phyloP scores from a whole-genome alignment of 2,329 filamentous ascomycete genomes.

The Niveomyces coronatus region DNA sequence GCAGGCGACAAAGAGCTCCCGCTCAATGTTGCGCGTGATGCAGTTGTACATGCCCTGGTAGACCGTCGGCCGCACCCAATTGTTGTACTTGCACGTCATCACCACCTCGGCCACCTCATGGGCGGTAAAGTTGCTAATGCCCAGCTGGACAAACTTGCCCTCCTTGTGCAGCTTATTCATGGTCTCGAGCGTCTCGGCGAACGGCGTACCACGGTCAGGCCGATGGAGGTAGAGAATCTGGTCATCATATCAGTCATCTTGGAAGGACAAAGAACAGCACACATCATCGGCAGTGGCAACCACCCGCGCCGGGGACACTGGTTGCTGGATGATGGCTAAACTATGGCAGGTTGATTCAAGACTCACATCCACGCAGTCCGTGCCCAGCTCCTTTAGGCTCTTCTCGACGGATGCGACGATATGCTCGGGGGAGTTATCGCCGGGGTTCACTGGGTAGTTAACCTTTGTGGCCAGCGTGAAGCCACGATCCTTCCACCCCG shows the following conservation, averaged over 20 bases:
- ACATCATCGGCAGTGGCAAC: neutral
- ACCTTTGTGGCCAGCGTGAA: conserved; percentile 70
- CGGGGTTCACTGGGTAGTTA: conserved; percentile 48
- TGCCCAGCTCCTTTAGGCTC: conserved; percentile 61
- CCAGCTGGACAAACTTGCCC: conserved; percentile 73
- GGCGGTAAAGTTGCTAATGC: conserved; percentile 75
- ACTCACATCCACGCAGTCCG: conserved; percentile 59
- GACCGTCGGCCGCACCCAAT: conserved; percentile 73
- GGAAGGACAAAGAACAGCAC: no score
- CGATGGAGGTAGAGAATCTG: conserved; percentile 29
- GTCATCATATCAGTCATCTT: no score
- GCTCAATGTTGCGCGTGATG: conserved; percentile 65
- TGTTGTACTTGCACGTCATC: conserved; percentile 65
- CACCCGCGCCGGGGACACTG: no score
- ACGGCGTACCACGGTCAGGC: conserved; percentile 54
- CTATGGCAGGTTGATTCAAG: no score
- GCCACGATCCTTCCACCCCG: conserved; percentile 69
- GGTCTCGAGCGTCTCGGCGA: conserved; percentile 68
- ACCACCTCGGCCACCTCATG: conserved; percentile 83
- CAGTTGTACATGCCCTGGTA: conserved; percentile 87
- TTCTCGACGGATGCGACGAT: conserved; percentile 56
- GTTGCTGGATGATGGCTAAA: no score
- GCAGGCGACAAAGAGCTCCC: conserved; percentile 63
- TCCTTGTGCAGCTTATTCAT: conserved; percentile 74
- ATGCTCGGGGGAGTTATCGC: conserved; percentile 52